Percentiles rank a stretch among this genome's conserved stretches.
Evolutionary conservation across 345 rosid genomes (phyloP).

Genomic region (Nasturtium officinale): DNA sequence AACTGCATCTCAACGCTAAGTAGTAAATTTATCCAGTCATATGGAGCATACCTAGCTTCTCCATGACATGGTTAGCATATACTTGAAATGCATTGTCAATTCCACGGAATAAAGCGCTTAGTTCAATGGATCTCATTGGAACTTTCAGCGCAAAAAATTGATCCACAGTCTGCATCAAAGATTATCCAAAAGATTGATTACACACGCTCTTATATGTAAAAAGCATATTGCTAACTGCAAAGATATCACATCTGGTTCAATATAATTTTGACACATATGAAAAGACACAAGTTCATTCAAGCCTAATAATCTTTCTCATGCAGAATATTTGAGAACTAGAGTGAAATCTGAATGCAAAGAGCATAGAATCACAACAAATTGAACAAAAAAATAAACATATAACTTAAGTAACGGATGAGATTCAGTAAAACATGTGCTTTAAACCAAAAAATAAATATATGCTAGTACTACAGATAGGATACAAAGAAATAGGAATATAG

Average conservation of each 20-base stretch:
- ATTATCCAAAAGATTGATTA: conserved; percentile 21
- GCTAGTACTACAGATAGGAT: background rate
- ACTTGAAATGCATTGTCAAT: conserved; percentile 94
- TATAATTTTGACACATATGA: background rate
- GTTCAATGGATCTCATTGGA: conserved; percentile 84
- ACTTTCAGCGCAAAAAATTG: conserved; percentile 84
- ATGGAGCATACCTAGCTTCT: conserved; percentile 67
- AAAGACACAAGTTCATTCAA: conserved; percentile 9
- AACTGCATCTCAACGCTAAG: conserved; percentile 6
- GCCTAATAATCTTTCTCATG: conserved; percentile 6
- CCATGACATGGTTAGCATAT: conserved; percentile 73
- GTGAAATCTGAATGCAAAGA: conserved; percentile 1
- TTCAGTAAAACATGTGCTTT: background rate
- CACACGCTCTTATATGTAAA: background rate
- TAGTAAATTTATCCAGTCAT: conserved; percentile 29
- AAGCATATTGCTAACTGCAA: conserved; percentile 1
- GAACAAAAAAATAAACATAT: conserved; percentile 9
- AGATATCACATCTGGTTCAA: conserved; percentile 6
- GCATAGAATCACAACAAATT: background rate
- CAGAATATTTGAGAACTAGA: background rate
- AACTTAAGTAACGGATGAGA: conserved; percentile 14
- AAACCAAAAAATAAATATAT: conserved; percentile 3
- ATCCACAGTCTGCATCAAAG: conserved; percentile 86
- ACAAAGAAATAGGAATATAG: conserved; percentile 2
- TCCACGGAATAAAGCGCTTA: conserved; percentile 78